Base-by-base conservation (phyloP, 768 basidiomycete species). In the Strobilomyces dryophilus region DNA sequence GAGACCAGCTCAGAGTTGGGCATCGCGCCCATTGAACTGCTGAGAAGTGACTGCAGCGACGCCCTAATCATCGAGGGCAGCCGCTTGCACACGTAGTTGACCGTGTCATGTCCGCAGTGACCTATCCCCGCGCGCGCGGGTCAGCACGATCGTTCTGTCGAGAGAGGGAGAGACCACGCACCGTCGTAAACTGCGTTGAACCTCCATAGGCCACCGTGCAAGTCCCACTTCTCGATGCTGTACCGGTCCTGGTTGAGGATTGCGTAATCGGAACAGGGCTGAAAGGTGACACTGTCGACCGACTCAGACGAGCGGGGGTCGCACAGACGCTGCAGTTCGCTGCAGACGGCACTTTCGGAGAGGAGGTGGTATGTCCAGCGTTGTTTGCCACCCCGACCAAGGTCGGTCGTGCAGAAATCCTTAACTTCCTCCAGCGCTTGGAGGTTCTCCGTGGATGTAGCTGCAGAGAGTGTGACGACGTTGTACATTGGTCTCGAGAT, bases 311-410 rank as follows among this genome's bases (percentile, higher is more conserved):
- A 72, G 51, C 53, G 59, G 4, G 78, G 72, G 40, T 66, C 59
- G 20, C 76, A 73, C 36, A 75, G 49, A 31, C 68, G 71, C 29
- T 55, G 61, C 26, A 82, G 56, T 62, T 79, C 75, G 11, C 63
- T 50, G 20, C 74, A 66, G 24, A 82, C 56, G 5, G 54, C 62
- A 11, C 68, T 70, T 52, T 80, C 77, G 15, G 68, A 47, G 24
- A 82, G 72, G 26, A 74, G 61, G 17, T 75, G 77, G 61, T 81
- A 83, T 4, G 79, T 76, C 81, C 81, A 83, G 34, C 74, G 74
- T 32, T 75, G 74, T 48, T 67, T 71, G 31, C 79, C 80, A 8
- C 77, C 73, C 42, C 73, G 74, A 56, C 80, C 80, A 61, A 82
- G 75, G 63, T 82, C 79, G 7, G 81, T 82, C 18, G 67, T 70